Evolutionary conservation across 768 basidiomycete species (phyloP), one percentile per base, ranked within the genome.

Genomic region (Boletus subparvulus): DNA sequence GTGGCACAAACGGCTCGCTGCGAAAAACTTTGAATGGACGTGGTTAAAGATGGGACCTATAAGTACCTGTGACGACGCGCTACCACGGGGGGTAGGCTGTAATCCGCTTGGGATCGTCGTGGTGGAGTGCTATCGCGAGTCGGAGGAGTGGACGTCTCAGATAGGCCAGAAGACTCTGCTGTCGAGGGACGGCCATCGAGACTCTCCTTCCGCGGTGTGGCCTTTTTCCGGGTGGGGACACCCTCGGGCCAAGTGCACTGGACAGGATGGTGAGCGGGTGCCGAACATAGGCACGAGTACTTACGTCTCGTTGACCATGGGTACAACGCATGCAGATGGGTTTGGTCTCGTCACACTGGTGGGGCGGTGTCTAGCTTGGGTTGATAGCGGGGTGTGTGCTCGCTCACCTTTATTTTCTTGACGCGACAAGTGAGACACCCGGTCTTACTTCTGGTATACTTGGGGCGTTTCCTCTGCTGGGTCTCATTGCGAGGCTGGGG

Each of bases 401-500:
- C 52, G 68, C 80, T 52, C 60, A 90, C 91, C 83, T 97, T 97
- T 67, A 98, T 92, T 80, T 96, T 92, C 80, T 95, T 94, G 60
- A 85, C 83, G 65, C 94, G 83, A 80, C 94, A 98, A 42, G 92
- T 94, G 69, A 96, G 75, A 70, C 94, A 98, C 24, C 94, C 94
- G 1, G 93, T 94, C 77, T 96, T 94, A 74, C 90, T 92, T 64
- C 94, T 83, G 60, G 91, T 93, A 65, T 95, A 95, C 78, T 97
- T 97, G 47, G 91, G 92, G 36, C 91, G 87, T 70, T 91, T 92
- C 56, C 90, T 82, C 65, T 78, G 76, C n/a, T 80, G 78, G 16
- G 78, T 65, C 26, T 78, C 88, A 36, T 73, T 74, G 50, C 81
- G 79, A 52, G 80, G 71, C 24, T 78, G 77, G 4, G 80, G 75